A percentile compares a stretch with the other conserved stretches of the same genome.
phyloP scores from a whole-genome alignment of 108 stramenopile species.

The Bacterosira constricta region DNA sequence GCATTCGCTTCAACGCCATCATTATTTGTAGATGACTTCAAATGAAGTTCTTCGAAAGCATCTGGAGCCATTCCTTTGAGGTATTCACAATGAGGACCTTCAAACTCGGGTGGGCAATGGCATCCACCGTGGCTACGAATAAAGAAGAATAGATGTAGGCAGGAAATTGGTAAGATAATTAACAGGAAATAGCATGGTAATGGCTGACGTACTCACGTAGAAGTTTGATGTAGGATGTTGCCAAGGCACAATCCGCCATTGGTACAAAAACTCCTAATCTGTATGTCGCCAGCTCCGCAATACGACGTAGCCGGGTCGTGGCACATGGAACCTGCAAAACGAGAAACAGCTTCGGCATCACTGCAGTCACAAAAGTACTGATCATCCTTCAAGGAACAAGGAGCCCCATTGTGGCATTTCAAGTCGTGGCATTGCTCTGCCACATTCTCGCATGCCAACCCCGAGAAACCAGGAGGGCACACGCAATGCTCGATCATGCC shows the following conservation, averaged over 20 bases:
- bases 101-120: constrained; percentile 60
- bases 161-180: background rate
- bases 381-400: constrained; percentile 7
- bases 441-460: constrained; percentile 49
- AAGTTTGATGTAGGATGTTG: constrained; percentile 9
- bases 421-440: constrained; percentile 44
- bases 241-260: constrained; percentile 39
- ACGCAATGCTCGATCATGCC: constrained; percentile 56
- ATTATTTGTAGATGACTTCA: too few relatives aligned
- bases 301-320: constrained; percentile 43
- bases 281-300: constrained; percentile 35
- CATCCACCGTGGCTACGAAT: constrained; percentile 56
- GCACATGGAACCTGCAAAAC: constrained; percentile 46
- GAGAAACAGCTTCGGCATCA: constrained; percentile 19
- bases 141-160: background rate
- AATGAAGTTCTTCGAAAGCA: background rate
- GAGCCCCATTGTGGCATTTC: constrained; percentile 34
- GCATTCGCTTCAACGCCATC: too few relatives aligned
- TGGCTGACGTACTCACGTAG: background rate
- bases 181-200: too few relatives aligned
- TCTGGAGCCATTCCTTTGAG: constrained; percentile 20
- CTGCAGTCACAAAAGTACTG: constrained; percentile 40
- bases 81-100: constrained; percentile 70
- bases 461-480: constrained; percentile 52
- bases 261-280: constrained; percentile 39